A percentile compares a stretch with the other conserved stretches of the same genome.
Conservation (phyloP, 148 eudicot species). For the Nepenthes mirabilis region DNA sequence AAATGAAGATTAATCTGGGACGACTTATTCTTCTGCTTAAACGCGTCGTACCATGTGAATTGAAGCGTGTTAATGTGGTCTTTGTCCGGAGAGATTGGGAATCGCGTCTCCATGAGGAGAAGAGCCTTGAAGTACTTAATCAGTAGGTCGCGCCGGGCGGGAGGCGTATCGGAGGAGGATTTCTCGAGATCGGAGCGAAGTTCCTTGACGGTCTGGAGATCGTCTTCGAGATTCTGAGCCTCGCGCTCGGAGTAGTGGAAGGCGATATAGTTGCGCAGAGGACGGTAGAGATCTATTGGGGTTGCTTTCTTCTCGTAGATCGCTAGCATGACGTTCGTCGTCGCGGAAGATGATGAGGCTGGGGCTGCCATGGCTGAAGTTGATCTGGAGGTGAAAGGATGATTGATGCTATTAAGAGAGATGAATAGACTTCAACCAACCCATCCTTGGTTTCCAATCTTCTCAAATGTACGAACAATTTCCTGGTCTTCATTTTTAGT, state of each 20-base stretch:
- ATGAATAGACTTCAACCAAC: too few relatives aligned
- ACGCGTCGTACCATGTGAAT: conserved; percentile 82
- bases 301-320: conserved; percentile 75
- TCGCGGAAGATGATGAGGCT: conserved; percentile 30
- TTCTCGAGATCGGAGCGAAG: conserved; percentile 54
- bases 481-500: too few relatives aligned
- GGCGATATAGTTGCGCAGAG: conserved; percentile 74
- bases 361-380: conserved; percentile 43
- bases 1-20: conserved; percentile 67
- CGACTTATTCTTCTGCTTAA: conserved; percentile 59
- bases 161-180: conserved; percentile 34
- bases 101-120: conserved; percentile 64
- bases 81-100: conserved; percentile 72
- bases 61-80: conserved; percentile 66
- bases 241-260: conserved; percentile 79
- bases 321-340: conserved; percentile 61
- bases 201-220: conserved; percentile 72
- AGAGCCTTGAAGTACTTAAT: conserved; percentile 64
- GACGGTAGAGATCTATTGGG: conserved; percentile 68
- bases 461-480: too few relatives aligned
- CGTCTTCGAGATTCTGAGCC: conserved; percentile 83
- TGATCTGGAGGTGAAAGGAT: background rate
- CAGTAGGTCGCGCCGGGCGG: conserved; percentile 54
- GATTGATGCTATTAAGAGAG: too few relatives aligned
- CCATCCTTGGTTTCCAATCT: too few relatives aligned